A percentile compares a stretch with the other conserved stretches of the same genome.
These are phyloP conservation scores for Ogataea wickerhamii DNA, from an alignment of 805 yeast genomes.

Conservation along the genomic window DNA sequence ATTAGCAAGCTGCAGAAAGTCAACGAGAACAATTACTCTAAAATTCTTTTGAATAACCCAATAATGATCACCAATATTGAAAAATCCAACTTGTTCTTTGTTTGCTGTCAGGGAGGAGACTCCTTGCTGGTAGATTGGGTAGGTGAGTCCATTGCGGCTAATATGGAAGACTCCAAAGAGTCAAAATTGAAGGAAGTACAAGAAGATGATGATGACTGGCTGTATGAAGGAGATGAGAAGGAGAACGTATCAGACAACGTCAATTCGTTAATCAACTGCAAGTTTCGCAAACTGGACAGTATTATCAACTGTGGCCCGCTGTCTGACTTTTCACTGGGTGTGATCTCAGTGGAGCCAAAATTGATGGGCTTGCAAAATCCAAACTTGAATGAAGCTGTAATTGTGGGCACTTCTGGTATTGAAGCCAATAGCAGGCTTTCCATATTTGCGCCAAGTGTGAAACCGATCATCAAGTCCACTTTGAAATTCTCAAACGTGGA, in stretches of 20 bases:
- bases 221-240: slow-evolving; percentile 35
- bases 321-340: slow-evolving; percentile 63
- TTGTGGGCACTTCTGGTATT: slow-evolving; percentile 69
- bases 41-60: slow-evolving; percentile 33
- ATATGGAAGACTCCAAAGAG: slow-evolving; percentile 7
- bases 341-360: slow-evolving; percentile 48
- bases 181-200: slow-evolving; percentile 8
- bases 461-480: slow-evolving; percentile 64
- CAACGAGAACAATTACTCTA: slow-evolving; percentile 19
- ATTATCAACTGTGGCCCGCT: slow-evolving; percentile 71
- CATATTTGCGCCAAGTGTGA: slow-evolving; percentile 62
- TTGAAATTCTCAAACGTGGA: slow-evolving; percentile 69
- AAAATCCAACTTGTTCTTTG: slow-evolving; percentile 45
- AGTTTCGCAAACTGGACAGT: slow-evolving; percentile 48
- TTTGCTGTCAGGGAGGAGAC: slow-evolving; percentile 60
- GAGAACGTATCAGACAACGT: slow-evolving; percentile 16
- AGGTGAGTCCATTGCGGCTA: slow-evolving; percentile 19
- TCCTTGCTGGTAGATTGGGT: slow-evolving; percentile 47
- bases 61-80: slow-evolving; percentile 38
- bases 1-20: slow-evolving; percentile 26
- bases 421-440: slow-evolving; percentile 52
- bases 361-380: slow-evolving; percentile 68
- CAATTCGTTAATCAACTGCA: slow-evolving; percentile 22
- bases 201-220: slow-evolving; percentile 47
- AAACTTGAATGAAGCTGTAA: slow-evolving; percentile 58